A percentile compares a stretch with the other conserved stretches of the same genome.
phyloP scores from a whole-genome alignment of 176 grass and related monocot genomes.

The Oryza coarctata region DNA sequence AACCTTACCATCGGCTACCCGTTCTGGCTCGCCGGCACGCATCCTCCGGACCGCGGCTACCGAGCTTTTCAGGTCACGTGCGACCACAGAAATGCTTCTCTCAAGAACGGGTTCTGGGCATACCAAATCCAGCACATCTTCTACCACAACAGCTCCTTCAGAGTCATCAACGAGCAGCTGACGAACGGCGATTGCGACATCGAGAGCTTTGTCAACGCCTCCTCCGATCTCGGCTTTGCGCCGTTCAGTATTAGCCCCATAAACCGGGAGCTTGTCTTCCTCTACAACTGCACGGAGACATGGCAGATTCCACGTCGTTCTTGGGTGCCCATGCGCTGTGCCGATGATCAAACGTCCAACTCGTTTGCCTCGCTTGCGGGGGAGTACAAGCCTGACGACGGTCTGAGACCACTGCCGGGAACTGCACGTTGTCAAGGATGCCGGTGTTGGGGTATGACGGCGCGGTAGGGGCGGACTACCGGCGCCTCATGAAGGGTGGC shows the following conservation, averaged over 20 bases:
- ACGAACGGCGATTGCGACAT: rapidly evolving
- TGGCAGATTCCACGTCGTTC: background rate
- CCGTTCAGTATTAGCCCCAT: conserved; percentile 13
- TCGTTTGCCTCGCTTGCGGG: conserved; percentile 2
- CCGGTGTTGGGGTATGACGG: background rate
- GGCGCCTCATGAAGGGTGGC: conserved; percentile 18
- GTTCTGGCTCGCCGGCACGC: conserved; percentile 44
- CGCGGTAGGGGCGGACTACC: background rate
- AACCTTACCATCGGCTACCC: conserved; percentile 36
- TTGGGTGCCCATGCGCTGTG: background rate
- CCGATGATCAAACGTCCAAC: rapidly evolving
- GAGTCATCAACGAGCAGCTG: background rate
- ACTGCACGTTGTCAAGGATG: conserved; percentile 29
- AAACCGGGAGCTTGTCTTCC: conserved; percentile 49
- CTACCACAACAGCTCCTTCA: conserved; percentile 34
- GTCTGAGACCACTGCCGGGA: background rate
- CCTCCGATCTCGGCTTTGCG: conserved; percentile 18
- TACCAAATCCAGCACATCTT: conserved; percentile 17
- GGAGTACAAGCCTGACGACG: conserved; percentile 2
- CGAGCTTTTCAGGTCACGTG: conserved; percentile 16
- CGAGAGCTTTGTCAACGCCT: background rate
- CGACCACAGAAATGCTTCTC: background rate
- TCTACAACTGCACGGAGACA: conserved; percentile 18
- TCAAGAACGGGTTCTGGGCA: background rate
- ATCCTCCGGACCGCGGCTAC: conserved; percentile 30